phyloP scores from a whole-genome alignment of 345 rosid genomes.

The Barbarea vulgaris region DNA sequence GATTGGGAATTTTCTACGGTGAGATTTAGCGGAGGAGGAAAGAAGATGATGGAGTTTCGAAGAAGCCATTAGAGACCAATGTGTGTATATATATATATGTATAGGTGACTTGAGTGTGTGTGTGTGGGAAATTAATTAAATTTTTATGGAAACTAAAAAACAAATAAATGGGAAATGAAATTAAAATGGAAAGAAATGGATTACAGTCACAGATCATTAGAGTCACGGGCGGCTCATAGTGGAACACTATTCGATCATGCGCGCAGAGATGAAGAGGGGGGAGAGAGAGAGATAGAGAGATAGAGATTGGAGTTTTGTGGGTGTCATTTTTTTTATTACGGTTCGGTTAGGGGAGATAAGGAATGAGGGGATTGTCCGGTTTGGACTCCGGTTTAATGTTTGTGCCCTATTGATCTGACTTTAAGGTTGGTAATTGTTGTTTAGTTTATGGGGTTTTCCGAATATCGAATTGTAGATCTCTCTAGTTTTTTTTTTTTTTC shows the following conservation, averaged over 20 bases:
- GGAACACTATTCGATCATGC: conserved; percentile 41
- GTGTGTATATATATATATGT: conserved; percentile 14
- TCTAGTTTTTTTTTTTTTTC: neutral
- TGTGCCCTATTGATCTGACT: neutral
- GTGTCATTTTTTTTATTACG: neutral
- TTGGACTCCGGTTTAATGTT: conserved; percentile 21
- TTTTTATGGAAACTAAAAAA: neutral
- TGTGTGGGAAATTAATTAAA: conserved; percentile 1
- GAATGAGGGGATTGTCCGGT: conserved; percentile 23
- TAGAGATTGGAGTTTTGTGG: conserved; percentile 29
- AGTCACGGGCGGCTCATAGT: conserved; percentile 42
- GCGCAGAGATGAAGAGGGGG: conserved; percentile 32
- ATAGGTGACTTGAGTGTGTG: neutral
- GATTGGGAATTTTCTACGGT: conserved; percentile 27
- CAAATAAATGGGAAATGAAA: neutral
- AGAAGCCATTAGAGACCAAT: conserved; percentile 34
- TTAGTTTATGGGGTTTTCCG: neutral
- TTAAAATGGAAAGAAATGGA: conserved; percentile 2
- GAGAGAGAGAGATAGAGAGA: conserved; percentile 17
- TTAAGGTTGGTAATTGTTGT: conserved; percentile 2
- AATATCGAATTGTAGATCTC: neutral
- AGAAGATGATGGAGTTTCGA: conserved; percentile 30
- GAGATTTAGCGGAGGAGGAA: conserved; percentile 28
- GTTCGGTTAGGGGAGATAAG: conserved; percentile 1
- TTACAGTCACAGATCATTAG: conserved; percentile 41